Base-by-base conservation (phyloP, 148 eudicot species). In the Rheum nobile region DNA sequence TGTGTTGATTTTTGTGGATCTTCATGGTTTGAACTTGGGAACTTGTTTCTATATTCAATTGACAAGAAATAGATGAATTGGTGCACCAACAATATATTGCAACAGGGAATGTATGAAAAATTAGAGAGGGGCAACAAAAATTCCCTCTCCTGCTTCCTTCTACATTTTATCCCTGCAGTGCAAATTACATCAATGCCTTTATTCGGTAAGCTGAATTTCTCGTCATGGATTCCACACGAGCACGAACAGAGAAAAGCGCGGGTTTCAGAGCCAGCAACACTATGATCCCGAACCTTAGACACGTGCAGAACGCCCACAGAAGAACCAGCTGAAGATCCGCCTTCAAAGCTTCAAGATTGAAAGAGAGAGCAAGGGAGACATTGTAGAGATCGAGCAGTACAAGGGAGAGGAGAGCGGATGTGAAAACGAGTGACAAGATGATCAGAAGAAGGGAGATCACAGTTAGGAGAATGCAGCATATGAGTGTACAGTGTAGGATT, bases 311-410 rank as follows among this genome's bases (percentile, higher is more conserved):
- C 9, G 2, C 31, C 67, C 67, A 57, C 5, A 57, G 67, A 28
- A 57, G 67, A 57, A 57, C 67, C 17, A 57, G 67, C 67, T 57
- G 35, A 28, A 57, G 67, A 57, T 57, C 67, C 1, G 67, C 32
- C 17, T 57, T 57, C 67, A 57, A 10, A 57, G 67, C 67, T 57
- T 57, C 67, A 28, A 28, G 6, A 28, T 57, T 57, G 14, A 28
- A 57, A 28, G 67, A 57, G 35, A 57, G 17, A 26, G 31, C 22
- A 10, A 57, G 6, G 16, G 67, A 26, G 67, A 12, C 32, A 12
- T 26, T 57, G 17, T 57, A 57, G 67, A 57, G 67, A 57, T 57
- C 67, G 32, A 57, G 67, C 31, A 57, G 34, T 0, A 34, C 67
- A 11, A 57, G 67, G 4, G 67, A 57, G 31, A 57, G 22, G 67